Percentiles rank a stretch among this genome's conserved stretches.
phyloP scores from a whole-genome alignment of 2,329 filamentous ascomycete species.

The Stagonosporopsis tanaceti region DNA sequence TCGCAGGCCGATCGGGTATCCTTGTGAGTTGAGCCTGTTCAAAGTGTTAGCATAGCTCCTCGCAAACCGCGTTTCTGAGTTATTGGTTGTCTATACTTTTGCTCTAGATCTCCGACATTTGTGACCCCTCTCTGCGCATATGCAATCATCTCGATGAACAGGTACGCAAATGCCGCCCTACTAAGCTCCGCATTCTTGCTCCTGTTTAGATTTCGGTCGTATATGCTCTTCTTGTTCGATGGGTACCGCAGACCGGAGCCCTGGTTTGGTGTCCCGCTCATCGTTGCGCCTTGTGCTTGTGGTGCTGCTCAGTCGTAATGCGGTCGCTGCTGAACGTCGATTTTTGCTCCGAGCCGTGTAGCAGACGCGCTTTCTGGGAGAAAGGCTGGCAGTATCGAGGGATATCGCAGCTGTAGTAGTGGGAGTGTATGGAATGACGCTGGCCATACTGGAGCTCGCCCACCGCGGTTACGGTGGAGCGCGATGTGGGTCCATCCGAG shows the following conservation, averaged over 20 bases:
- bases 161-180: slow-evolving; percentile 91
- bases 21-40: slow-evolving; percentile 82
- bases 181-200: slow-evolving; percentile 88
- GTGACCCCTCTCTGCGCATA: slow-evolving; percentile 92
- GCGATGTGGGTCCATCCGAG: slow-evolving; percentile 26
- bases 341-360: slow-evolving; percentile 12
- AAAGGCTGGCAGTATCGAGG: slow-evolving; percentile 11
- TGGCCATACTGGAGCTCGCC: slow-evolving; percentile 29
- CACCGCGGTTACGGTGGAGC: slow-evolving; percentile 24
- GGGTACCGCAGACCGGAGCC: slow-evolving; percentile 78
- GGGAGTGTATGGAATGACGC: slow-evolving; percentile 29
- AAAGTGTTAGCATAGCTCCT: not conserved
- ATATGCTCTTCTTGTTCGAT: slow-evolving; percentile 95
- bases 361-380: slow-evolving; percentile 15
- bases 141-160: slow-evolving; percentile 95
- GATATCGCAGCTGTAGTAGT: slow-evolving; percentile 21
- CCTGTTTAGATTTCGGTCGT: slow-evolving; percentile 92
- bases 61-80: not conserved
- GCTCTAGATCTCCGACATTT: slow-evolving; percentile 92
- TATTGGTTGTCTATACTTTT: slow-evolving; percentile 66
- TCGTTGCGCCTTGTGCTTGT: slow-evolving; percentile 27
- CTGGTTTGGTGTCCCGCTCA: slow-evolving; percentile 37
- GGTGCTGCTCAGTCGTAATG: slow-evolving; percentile 9
- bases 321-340: slow-evolving; percentile 17
- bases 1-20: slow-evolving; percentile 91